Evolutionary conservation across 2,329 filamentous ascomycete genomes (phyloP).

Genomic region (Periconia macrospinosa): DNA sequence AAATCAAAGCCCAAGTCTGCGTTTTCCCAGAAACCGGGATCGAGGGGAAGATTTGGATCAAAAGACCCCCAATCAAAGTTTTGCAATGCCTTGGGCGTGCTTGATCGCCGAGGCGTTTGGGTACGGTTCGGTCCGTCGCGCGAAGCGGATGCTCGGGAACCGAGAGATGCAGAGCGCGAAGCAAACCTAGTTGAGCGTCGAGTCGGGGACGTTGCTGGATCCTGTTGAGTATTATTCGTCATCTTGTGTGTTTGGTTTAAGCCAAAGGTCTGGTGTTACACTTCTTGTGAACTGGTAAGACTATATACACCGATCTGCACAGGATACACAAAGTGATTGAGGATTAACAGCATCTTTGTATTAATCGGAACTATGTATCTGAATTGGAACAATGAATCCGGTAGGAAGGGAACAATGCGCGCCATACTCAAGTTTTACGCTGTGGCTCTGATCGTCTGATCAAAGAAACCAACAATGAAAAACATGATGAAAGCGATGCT

Average conservation of each 20-base stretch:
- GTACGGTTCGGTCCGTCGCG: not conserved
- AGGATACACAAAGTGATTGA: not conserved
- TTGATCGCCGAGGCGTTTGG: slow-evolving; percentile 2
- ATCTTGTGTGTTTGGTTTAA: slow-evolving; percentile 3
- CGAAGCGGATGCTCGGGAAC: too few relatives aligned
- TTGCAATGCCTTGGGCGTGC: not conserved
- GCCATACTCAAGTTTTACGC: not conserved
- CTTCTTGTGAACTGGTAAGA: not conserved
- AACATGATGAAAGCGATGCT: not conserved
- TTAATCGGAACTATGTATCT: not conserved
- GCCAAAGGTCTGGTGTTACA: not conserved
- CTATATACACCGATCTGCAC: not conserved
- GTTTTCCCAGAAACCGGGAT: not conserved
- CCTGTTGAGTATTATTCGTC: slow-evolving; percentile 5
- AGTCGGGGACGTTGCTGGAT: slow-evolving; percentile 9
- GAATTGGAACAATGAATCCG: not conserved
- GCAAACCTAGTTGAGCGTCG: slow-evolving; percentile 9
- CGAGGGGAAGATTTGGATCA: not conserved
- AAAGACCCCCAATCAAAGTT: not conserved
- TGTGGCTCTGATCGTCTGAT: not conserved
- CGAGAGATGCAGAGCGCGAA: not conserved
- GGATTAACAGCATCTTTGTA: not conserved
- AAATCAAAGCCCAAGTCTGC: not conserved
- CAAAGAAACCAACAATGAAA: not conserved
- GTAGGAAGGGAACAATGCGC: not conserved